A percentile compares a stretch with the other conserved stretches of the same genome.
Conservation (phyloP, 768 basidiomycete genomes). For the Podaxis carcinomalis region DNA sequence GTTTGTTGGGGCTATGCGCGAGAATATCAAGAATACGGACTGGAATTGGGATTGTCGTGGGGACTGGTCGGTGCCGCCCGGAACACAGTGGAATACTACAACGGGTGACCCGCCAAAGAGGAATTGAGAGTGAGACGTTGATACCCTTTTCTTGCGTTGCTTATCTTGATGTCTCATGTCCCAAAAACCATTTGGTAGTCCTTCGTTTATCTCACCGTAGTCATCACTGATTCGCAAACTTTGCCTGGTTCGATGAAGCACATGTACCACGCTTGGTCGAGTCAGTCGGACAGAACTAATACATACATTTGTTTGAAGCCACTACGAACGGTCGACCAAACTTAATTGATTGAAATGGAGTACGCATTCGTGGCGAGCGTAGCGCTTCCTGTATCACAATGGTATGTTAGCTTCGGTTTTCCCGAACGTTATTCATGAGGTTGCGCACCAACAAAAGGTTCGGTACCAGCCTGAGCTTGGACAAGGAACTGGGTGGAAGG, state of each 20-base stretch:
- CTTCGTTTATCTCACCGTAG: background rate
- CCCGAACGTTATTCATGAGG: background rate
- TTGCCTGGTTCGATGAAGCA: no score
- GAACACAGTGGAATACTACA: slow-evolving; percentile 67
- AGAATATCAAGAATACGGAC: slow-evolving; percentile 60
- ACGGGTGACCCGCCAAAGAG: slow-evolving; percentile 57
- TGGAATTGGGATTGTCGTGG: slow-evolving; percentile 76
- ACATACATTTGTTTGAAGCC: no score
- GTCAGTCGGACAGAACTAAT: no score
- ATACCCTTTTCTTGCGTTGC: background rate
- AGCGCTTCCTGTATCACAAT: slow-evolving; percentile 21
- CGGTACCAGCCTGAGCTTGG: slow-evolving; percentile 31
- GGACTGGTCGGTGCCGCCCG: slow-evolving; percentile 68
- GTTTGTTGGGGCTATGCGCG: slow-evolving; percentile 68
- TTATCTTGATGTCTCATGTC: background rate
- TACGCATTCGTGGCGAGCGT: slow-evolving; percentile 27
- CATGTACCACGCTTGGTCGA: no score
- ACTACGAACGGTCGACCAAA: background rate
- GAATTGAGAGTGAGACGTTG: background rate
- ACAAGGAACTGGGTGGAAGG: slow-evolving; percentile 29
- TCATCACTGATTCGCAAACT: background rate
- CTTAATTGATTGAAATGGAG: slow-evolving; percentile 27
- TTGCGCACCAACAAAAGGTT: slow-evolving; percentile 27
- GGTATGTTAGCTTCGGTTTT: background rate
- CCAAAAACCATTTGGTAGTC: background rate